Evolutionary conservation across 1,284 basidiomycete species (phyloP).

Genomic region (Inonotus hispidus): DNA sequence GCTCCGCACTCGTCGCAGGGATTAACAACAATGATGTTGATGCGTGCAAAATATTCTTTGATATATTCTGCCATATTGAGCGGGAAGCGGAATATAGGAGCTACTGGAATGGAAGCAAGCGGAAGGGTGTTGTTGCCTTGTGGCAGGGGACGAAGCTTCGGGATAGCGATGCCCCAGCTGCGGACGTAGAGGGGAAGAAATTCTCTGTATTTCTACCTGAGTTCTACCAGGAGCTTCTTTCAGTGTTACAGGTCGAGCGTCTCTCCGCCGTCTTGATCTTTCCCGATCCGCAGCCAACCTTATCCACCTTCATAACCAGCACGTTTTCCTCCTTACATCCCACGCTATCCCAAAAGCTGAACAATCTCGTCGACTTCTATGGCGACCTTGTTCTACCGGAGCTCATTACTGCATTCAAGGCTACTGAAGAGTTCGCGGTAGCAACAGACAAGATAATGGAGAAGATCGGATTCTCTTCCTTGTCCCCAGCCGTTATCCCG

Average conservation of each 20-base stretch:
- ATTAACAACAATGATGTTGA: constrained; percentile 71
- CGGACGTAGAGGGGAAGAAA: constrained; percentile 25
- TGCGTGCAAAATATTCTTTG: constrained; percentile 72
- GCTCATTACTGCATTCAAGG: constrained; percentile 64
- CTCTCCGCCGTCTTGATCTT: constrained; percentile 76
- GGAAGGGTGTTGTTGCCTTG: constrained; percentile 52
- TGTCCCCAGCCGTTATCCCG: constrained; percentile 24
- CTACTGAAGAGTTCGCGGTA: constrained; percentile 77
- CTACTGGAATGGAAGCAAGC: constrained; percentile 85
- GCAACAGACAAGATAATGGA: constrained; percentile 71
- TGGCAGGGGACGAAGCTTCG: constrained; percentile 60
- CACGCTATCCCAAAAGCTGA: constrained; percentile 71
- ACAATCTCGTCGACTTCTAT: constrained; percentile 57
- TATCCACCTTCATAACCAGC: constrained; percentile 77
- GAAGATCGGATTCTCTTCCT: constrained; percentile 51
- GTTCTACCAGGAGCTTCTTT: constrained; percentile 68
- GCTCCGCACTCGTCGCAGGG: constrained; percentile 78
- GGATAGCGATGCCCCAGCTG: constrained; percentile 40
- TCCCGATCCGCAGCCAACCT: constrained; percentile 66
- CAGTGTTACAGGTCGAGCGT: constrained; percentile 67
- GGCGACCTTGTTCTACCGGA: constrained; percentile 60
- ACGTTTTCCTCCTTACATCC: constrained; percentile 75
- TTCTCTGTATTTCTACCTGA: constrained; percentile 66
- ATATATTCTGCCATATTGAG: constrained; percentile 86
- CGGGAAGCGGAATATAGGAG: constrained; percentile 86